Evolutionary conservation across 441 rosid species (phyloP).

Genomic region (Gossypium lobatum): DNA sequence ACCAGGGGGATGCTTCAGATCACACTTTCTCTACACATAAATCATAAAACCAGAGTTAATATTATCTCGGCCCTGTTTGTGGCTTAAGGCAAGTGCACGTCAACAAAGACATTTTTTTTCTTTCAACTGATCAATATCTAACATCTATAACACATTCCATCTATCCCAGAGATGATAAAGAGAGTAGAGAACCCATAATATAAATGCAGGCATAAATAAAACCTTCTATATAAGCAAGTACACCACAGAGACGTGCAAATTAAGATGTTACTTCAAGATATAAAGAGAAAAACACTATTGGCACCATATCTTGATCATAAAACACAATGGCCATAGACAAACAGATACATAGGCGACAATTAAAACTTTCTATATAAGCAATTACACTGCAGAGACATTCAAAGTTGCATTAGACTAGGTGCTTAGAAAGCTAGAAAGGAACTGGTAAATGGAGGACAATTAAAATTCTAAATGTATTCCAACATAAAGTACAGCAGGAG

Average conservation of each 20-base stretch:
- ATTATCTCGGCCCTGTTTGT: neutral
- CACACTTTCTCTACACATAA: constrained; percentile 78
- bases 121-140: neutral
- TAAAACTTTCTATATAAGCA: too few species aligned
- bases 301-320: neutral
- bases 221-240: neutral
- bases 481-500: neutral
- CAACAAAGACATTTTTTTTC: neutral
- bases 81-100: neutral
- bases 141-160: neutral
- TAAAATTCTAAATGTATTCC: neutral
- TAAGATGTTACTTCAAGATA: neutral
- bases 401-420: neutral
- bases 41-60: constrained; percentile 8
- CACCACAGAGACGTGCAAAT: neutral
- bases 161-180: neutral
- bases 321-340: neutral
- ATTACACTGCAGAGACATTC: neutral
- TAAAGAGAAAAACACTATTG: neutral
- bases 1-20: constrained; percentile 97
- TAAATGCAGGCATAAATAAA: constrained; percentile 1
- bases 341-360: too few species aligned
- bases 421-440: neutral
- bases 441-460: neutral
- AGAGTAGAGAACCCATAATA: neutral